phyloP scores from a whole-genome alignment of 2,329 filamentous ascomycete species.

The Fusarium redolens region DNA sequence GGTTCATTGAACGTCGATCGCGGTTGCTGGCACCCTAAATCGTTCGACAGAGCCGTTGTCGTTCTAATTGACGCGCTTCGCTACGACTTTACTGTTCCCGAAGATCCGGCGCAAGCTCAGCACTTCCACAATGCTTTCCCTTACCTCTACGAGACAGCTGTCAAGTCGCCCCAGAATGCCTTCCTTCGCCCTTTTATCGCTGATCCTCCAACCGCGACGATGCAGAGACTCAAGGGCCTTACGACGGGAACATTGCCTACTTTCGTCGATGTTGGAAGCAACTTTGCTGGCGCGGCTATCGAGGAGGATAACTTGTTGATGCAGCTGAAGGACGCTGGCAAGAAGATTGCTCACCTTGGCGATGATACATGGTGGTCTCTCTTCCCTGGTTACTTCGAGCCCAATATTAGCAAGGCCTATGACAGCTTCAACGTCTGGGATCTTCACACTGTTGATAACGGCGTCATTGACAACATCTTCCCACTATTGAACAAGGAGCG shows the following conservation, averaged over 20 bases:
- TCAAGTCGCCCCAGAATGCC: slow-evolving; percentile 80
- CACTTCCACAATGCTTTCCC: slow-evolving; percentile 88
- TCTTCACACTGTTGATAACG: slow-evolving; percentile 94
- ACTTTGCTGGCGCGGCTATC: slow-evolving; percentile 94
- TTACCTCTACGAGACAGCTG: slow-evolving; percentile 84
- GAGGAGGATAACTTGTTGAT: slow-evolving; percentile 86
- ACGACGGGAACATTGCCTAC: slow-evolving; percentile 96
- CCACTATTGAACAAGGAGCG: slow-evolving; percentile 78
- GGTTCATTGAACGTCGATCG: slow-evolving; percentile 60
- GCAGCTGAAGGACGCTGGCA: slow-evolving; percentile 71
- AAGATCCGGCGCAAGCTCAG: slow-evolving; percentile 55
- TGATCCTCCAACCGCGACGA: slow-evolving; percentile 92
- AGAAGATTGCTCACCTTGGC: slow-evolving; percentile 91
- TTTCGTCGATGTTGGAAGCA: slow-evolving; percentile 93
- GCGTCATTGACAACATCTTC: slow-evolving; percentile 90
- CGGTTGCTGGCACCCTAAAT: slow-evolving; percentile 97
- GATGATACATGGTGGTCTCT: slow-evolving; percentile 97
- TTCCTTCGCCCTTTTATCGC: slow-evolving; percentile 96
- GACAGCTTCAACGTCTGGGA: slow-evolving; percentile 99
- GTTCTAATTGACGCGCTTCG: slow-evolving; percentile 92
- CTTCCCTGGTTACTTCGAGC: slow-evolving; percentile 93
- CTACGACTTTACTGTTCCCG: slow-evolving; percentile 94
- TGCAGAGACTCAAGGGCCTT: slow-evolving; percentile 91
- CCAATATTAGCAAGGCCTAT: slow-evolving; percentile 86
- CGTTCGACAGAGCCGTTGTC: slow-evolving; percentile 90